These are phyloP conservation scores for Plasmodium vinckei DNA, from an alignment of 169 alveolate species.

Conservation along the genomic window DNA sequence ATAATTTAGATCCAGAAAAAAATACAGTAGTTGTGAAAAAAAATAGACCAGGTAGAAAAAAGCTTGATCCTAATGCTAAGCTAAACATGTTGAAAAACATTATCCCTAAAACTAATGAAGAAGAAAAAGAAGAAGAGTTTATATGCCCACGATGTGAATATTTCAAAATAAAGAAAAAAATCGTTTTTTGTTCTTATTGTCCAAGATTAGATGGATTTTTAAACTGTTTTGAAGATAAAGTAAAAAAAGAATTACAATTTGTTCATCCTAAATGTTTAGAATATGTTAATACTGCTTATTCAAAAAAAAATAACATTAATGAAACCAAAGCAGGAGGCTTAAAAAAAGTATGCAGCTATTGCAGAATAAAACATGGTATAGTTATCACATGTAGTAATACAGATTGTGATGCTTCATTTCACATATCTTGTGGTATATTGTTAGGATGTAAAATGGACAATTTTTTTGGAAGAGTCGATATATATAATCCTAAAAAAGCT, in stretches of 20 bases:
- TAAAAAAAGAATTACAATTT: constrained; percentile 59
- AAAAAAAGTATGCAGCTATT: constrained; percentile 70
- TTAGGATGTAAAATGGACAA: constrained; percentile 76
- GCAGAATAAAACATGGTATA: constrained; percentile 70
- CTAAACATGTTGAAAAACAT: background rate
- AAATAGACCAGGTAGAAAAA: background rate
- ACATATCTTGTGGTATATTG: constrained; percentile 68
- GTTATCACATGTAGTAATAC: constrained; percentile 74
- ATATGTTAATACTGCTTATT: constrained; percentile 68
- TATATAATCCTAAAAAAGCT: constrained; percentile 71
- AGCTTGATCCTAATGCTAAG: background rate
- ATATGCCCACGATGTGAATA: constrained; percentile 72
- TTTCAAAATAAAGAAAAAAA: constrained; percentile 60
- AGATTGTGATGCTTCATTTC: constrained; percentile 68
- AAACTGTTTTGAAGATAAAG: constrained; percentile 76
- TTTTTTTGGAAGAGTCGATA: constrained; percentile 74
- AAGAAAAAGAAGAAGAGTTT: constrained; percentile 35
- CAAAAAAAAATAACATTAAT: constrained; percentile 46
- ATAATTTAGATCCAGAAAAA: background rate
- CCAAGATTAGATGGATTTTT: constrained; percentile 76
- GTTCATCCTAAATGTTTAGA: constrained; percentile 73
- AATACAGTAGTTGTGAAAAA: background rate
- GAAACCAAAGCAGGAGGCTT: constrained; percentile 34
- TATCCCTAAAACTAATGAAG: background rate
- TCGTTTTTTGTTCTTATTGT: constrained; percentile 56